Conservation (phyloP, 2,329 filamentous ascomycete genomes). For the Microcera coccophila region DNA sequence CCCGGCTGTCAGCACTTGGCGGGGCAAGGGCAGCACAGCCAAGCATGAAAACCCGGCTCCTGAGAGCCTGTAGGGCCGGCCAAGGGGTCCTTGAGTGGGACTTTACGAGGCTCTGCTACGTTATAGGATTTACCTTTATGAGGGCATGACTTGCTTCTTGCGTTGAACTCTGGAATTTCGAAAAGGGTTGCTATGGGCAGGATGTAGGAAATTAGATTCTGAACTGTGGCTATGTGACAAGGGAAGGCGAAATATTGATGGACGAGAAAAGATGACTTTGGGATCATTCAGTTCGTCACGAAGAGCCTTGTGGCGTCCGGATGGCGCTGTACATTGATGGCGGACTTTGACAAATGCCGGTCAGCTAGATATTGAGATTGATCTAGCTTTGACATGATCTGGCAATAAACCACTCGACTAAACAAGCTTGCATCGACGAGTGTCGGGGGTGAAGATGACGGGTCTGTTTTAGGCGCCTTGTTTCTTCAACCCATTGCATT, state of each 20-base stretch:
- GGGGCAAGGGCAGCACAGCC: conserved; percentile 87
- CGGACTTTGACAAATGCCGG: conserved; percentile 18
- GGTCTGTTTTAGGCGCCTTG: no score
- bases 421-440: no score
- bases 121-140: no score
- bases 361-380: conserved; percentile 13
- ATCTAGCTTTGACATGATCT: conserved; percentile 13
- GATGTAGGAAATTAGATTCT: no score
- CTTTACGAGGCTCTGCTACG: no score
- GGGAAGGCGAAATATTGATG: not conserved
- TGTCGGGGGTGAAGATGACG: not conserved
- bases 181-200: no score
- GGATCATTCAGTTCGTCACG: not conserved
- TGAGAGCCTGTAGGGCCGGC: conserved; percentile 29
- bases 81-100: no score
- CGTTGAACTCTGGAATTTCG: no score
- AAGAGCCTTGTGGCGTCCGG: conserved; percentile 6
- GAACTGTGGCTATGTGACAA: no score
- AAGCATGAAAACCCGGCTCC: conserved; percentile 69
- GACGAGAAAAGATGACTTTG: not conserved
- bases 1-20: conserved; percentile 92
- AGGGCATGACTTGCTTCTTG: no score
- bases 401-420: no score
- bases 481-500: no score
- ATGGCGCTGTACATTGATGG: conserved; percentile 16